Evolutionary conservation across 345 rosid genomes (phyloP).

Genomic region (Sisymbrium altissimum): DNA sequence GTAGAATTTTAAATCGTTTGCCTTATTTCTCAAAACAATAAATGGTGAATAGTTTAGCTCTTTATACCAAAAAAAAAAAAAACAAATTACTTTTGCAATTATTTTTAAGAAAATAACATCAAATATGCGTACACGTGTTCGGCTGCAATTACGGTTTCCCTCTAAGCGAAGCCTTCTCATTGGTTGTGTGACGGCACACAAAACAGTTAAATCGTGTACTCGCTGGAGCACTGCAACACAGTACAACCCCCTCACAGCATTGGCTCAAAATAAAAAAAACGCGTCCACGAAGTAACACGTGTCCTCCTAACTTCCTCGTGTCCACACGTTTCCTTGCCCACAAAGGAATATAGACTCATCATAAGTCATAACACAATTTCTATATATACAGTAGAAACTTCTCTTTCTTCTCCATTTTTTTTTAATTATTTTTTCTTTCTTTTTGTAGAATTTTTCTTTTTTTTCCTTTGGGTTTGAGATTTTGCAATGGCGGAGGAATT

Average conservation of each 20-base stretch:
- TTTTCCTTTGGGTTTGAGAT: neutral
- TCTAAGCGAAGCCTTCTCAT: slow-evolving; percentile 4
- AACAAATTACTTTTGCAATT: no score
- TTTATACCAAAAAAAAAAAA: no score
- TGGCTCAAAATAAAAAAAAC: neutral
- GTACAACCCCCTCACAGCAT: neutral
- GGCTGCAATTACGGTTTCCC: neutral
- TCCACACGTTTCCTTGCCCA: slow-evolving; percentile 16
- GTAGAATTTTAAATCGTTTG: no score
- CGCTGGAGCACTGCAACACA: neutral
- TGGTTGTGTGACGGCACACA: slow-evolving; percentile 27
- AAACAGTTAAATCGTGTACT: neutral
- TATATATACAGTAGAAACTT: no score
- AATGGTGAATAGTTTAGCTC: no score
- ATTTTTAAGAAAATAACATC: neutral
- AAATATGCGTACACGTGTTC: neutral
- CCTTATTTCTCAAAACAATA: no score
- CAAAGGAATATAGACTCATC: slow-evolving; percentile 5
- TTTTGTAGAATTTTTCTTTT: neutral
- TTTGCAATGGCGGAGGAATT: slow-evolving; percentile 22
- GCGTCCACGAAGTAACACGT: slow-evolving; percentile 12
- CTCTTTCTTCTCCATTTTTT: neutral
- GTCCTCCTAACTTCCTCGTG: neutral
- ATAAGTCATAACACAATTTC: no score
- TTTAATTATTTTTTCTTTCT: neutral